phyloP scores from a whole-genome alignment of 1,139 yeast genomes.

The Taiozyma onychis region DNA sequence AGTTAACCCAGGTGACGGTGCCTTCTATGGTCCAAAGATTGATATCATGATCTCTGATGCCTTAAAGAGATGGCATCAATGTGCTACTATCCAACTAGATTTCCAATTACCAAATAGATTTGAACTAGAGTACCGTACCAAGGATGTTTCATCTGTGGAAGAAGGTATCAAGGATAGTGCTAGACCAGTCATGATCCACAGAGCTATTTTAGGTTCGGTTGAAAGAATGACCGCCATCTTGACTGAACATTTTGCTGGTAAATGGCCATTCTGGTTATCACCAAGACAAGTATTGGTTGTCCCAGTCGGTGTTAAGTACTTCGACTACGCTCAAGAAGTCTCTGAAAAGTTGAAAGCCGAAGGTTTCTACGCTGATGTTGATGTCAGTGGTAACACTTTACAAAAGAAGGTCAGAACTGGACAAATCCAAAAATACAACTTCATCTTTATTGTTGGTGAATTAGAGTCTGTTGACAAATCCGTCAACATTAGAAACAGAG shows the following conservation, averaged over 20 bases:
- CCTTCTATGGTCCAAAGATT: constrained; percentile 97
- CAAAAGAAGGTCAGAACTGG: constrained; percentile 97
- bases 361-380: constrained; percentile 88
- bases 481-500: constrained; percentile 92
- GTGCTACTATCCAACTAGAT: constrained; percentile 96
- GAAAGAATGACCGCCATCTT: constrained; percentile 98
- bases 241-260: constrained; percentile 95
- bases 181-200: constrained; percentile 97
- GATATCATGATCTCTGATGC: constrained; percentile 93
- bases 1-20: constrained; percentile 94
- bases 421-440: constrained; percentile 87
- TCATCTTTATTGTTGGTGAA: constrained; percentile 93
- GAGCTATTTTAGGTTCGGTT: constrained; percentile 95
- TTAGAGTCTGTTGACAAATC: constrained; percentile 73
- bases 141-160: constrained; percentile 42
- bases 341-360: constrained; percentile 58
- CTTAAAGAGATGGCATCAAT: constrained; percentile 90
- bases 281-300: constrained; percentile 95
- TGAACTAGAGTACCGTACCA: constrained; percentile 79
- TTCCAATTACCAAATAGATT: constrained; percentile 94
- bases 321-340: constrained; percentile 79
- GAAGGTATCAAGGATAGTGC: constrained; percentile 27
- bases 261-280: constrained; percentile 99
- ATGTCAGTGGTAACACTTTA: constrained; percentile 87
- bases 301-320: constrained; percentile 92